Conservation (phyloP, 2,329 filamentous ascomycete species). For the Myriosclerotinia duriaeana region DNA sequence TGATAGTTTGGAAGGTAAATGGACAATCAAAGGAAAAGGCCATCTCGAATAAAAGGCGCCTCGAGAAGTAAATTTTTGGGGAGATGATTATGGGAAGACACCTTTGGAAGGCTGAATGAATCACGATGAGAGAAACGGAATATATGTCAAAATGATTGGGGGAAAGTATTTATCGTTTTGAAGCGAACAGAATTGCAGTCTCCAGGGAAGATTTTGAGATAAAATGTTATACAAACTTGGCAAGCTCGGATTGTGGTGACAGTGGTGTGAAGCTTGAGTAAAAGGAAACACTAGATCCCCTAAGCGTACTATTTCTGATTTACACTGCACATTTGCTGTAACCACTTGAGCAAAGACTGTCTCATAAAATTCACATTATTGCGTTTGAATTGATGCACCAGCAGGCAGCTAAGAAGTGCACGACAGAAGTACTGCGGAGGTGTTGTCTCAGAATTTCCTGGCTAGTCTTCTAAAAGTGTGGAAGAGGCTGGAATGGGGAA, state of each 20-base stretch:
- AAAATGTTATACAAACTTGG: background rate
- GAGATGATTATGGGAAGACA: background rate
- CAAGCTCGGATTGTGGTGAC: background rate
- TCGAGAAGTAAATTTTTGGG: no score
- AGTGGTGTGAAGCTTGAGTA: background rate
- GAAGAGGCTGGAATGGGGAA: background rate
- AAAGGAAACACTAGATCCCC: background rate
- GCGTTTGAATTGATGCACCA: background rate
- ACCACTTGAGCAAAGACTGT: slow-evolving; percentile 9
- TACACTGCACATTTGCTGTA: background rate
- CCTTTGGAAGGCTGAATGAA: background rate
- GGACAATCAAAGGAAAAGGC: background rate
- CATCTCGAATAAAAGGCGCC: background rate
- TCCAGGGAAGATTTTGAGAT: background rate
- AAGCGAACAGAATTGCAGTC: background rate
- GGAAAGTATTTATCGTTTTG: background rate
- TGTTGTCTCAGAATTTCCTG: background rate
- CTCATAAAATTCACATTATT: background rate
- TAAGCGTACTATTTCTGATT: background rate
- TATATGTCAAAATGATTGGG: background rate
- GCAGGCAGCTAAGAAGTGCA: no score
- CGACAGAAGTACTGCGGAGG: background rate
- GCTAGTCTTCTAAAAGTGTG: background rate
- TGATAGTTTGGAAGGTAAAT: background rate
- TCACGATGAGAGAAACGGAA: background rate